Percentiles rank a stretch among this genome's conserved stretches.
Evolutionary conservation across 1,284 basidiomycete species (phyloP).

Genomic region (Ustilago shanxiensis): DNA sequence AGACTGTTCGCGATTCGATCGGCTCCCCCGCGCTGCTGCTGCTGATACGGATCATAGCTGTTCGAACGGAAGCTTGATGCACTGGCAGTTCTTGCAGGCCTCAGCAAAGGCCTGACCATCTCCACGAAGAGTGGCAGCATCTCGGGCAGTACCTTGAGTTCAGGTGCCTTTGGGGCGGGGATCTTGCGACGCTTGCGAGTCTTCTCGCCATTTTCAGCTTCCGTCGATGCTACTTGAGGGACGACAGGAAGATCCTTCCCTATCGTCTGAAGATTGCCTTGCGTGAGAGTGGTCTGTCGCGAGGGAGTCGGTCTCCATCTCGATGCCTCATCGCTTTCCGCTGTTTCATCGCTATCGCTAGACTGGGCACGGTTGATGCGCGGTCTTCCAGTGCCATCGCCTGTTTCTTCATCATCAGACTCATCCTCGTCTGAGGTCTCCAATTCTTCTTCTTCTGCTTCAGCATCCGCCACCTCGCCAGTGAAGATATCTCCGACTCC

Average conservation of each 20-base stretch:
- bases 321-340: conserved; percentile 23
- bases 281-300: conserved; percentile 37
- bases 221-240: conserved; percentile 19
- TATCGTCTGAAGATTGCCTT: conserved; percentile 21
- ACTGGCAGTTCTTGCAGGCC: conserved; percentile 51
- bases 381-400: conserved; percentile 15
- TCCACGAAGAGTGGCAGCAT: conserved; percentile 66
- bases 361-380: conserved; percentile 2
- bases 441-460: conserved; percentile 63
- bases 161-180: conserved; percentile 78
- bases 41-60: conserved; percentile 37
- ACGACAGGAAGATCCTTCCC: conserved; percentile 58
- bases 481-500: conserved; percentile 66
- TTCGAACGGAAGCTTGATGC: conserved; percentile 38
- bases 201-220: conserved; percentile 14
- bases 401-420: conserved; percentile 71
- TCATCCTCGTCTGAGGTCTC: conserved; percentile 56
- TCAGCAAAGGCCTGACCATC: conserved; percentile 57
- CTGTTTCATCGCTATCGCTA: conserved; percentile 44
- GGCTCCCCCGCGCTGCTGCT: conserved; percentile 10
- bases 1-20: conserved; percentile 16
- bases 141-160: conserved; percentile 76
- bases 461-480: conserved; percentile 63
- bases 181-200: conserved; percentile 72
- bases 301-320: conserved; percentile 48